Percentiles rank a stretch among this genome's conserved stretches.
Evolutionary conservation across 2,329 filamentous ascomycete genomes (phyloP).

Genomic region (Talaromyces sp.): DNA sequence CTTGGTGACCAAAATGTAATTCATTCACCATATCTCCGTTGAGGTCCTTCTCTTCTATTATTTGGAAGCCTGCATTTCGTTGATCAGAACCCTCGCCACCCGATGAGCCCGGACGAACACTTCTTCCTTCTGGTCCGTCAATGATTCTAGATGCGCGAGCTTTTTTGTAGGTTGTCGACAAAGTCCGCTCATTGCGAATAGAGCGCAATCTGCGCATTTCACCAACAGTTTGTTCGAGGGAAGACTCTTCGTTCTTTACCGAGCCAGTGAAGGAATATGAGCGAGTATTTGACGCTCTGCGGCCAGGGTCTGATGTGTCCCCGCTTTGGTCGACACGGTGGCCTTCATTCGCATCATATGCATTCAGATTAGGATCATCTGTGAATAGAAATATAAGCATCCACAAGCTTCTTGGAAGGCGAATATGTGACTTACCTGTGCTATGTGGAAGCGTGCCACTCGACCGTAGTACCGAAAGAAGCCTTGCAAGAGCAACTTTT

Average conservation of each 20-base stretch:
- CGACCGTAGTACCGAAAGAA: slow-evolving; percentile 78
- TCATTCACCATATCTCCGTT: slow-evolving; percentile 67
- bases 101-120: slow-evolving; percentile 64
- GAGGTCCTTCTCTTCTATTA: slow-evolving; percentile 70
- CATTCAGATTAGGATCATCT: slow-evolving; percentile 64
- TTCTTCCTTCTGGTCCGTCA: slow-evolving; percentile 70
- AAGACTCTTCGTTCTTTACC: slow-evolving; percentile 55
- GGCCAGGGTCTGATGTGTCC: neutral
- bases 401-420: neutral
- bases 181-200: slow-evolving; percentile 85
- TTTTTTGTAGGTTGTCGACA: slow-evolving; percentile 88
- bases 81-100: slow-evolving; percentile 53
- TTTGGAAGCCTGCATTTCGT: slow-evolving; percentile 60
- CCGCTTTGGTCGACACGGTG: slow-evolving; percentile 35
- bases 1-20: slow-evolving; percentile 81
- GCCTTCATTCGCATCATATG: slow-evolving; percentile 62
- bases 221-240: slow-evolving; percentile 91
- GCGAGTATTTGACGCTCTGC: slow-evolving; percentile 39
- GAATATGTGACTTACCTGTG: slow-evolving; percentile 41
- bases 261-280: slow-evolving; percentile 69
- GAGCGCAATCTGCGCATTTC: slow-evolving; percentile 89
- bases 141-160: slow-evolving; percentile 88
- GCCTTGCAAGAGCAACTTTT: slow-evolving; percentile 79
- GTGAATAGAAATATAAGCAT: slow-evolving; percentile 11
- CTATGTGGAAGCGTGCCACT: slow-evolving; percentile 74